A percentile compares a stretch with the other conserved stretches of the same genome.
phyloP scores from a whole-genome alignment of 78 protist species.

The Pigoraptor vietnamica region DNA sequence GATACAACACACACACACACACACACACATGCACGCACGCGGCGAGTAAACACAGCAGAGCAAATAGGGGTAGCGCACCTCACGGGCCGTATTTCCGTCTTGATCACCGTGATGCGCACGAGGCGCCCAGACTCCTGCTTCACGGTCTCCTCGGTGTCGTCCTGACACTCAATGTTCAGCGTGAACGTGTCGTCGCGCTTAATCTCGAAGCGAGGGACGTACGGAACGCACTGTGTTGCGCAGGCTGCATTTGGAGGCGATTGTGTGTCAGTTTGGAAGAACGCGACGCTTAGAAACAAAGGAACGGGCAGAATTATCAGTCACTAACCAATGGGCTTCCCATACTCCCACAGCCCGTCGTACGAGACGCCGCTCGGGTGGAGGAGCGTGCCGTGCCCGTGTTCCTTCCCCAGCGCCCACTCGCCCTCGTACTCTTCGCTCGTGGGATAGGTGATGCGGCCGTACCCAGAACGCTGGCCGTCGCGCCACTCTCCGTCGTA shows the following conservation, averaged over 20 bases:
- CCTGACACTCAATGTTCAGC: neutral
- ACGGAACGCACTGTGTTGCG: neutral
- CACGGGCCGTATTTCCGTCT: neutral
- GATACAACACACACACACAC: no score
- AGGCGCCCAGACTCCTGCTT: neutral
- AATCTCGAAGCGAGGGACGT: neutral
- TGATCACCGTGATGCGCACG: neutral
- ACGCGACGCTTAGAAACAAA: neutral
- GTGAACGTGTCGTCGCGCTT: neutral
- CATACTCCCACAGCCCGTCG: neutral
- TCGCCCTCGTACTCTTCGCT: neutral
- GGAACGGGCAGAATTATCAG: neutral
- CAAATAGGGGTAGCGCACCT: no score
- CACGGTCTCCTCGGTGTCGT: neutral
- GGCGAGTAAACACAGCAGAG: no score
- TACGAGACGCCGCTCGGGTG: neutral
- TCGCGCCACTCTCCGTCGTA: neutral
- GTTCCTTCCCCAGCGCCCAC: neutral
- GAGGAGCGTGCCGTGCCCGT: neutral
- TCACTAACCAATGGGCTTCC: neutral
- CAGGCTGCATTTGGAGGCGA: neutral
- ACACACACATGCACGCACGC: neutral
- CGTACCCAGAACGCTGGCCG: neutral
- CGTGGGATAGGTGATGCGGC: neutral
- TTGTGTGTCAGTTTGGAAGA: no score